Percentiles rank a stretch among this genome's conserved stretches.
Conservation (phyloP, 495 filamentous ascomycete species). For the Xylaria flabelliformis region DNA sequence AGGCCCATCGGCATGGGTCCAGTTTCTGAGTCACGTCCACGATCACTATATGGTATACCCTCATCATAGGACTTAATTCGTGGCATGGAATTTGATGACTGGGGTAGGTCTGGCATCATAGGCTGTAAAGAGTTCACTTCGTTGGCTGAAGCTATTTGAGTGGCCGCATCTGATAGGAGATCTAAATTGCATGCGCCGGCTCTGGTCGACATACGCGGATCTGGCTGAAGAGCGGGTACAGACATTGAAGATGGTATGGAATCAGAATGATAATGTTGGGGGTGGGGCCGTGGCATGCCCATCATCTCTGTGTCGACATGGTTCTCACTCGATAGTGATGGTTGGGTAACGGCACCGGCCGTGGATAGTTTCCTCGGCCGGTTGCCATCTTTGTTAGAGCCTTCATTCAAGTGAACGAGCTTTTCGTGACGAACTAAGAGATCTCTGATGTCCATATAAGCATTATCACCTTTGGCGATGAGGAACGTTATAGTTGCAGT, state of each 20-base stretch:
- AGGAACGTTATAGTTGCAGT: slow-evolving; percentile 24
- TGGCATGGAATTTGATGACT: slow-evolving; percentile 43
- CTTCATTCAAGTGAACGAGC: slow-evolving; percentile 72
- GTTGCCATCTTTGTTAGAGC: slow-evolving; percentile 53
- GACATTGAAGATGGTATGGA: slow-evolving; percentile 46
- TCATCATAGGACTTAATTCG: slow-evolving; percentile 57
- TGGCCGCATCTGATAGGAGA: slow-evolving; percentile 58
- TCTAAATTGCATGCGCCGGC: slow-evolving; percentile 59
- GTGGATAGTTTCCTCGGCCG: slow-evolving; percentile 55
- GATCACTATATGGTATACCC: slow-evolving; percentile 49
- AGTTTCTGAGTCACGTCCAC: slow-evolving; percentile 49
- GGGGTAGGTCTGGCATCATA: slow-evolving; percentile 52
- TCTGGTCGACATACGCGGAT: slow-evolving; percentile 49
- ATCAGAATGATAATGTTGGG: slow-evolving; percentile 47
- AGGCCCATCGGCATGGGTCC: slow-evolving; percentile 48
- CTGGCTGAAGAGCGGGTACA: slow-evolving; percentile 46
- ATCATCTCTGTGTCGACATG: slow-evolving; percentile 54
- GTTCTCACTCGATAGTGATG: slow-evolving; percentile 45
- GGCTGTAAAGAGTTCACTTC: slow-evolving; percentile 57
- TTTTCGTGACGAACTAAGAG: slow-evolving; percentile 75
- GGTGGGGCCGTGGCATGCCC: slow-evolving; percentile 44
- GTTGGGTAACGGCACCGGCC: slow-evolving; percentile 37
- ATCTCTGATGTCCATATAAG: slow-evolving; percentile 68
- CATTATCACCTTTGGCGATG: slow-evolving; percentile 42
- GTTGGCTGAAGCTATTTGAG: slow-evolving; percentile 55